Evolutionary conservation across 176 grass and related monocot genomes (phyloP).

Genomic region (Poa pratensis): DNA sequence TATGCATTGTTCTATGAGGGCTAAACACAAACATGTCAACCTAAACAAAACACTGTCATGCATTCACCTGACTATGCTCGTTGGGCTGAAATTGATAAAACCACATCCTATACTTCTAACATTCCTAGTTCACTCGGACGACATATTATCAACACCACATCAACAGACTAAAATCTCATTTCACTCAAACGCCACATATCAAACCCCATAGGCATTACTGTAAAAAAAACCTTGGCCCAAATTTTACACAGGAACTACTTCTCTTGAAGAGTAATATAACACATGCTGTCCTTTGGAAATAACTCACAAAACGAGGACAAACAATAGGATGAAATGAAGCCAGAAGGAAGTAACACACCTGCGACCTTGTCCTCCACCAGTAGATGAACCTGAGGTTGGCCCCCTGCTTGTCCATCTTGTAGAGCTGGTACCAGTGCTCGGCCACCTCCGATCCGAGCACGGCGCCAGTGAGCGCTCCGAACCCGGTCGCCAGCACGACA

Average conservation of each 20-base stretch:
- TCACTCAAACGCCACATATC: no score
- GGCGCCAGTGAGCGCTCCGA: slow-evolving; percentile 77
- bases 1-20: background rate
- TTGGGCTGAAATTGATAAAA: slow-evolving; percentile 2
- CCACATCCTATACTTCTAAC: slow-evolving; percentile 10
- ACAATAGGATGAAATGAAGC: background rate
- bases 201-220: no score
- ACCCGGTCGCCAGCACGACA: slow-evolving; percentile 75
- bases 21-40: slow-evolving; percentile 1
- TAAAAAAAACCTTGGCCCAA: no score
- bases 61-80: background rate
- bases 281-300: background rate
- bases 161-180: no score
- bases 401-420: slow-evolving; percentile 90
- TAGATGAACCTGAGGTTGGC: slow-evolving; percentile 96
- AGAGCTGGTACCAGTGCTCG: slow-evolving; percentile 89
- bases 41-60: background rate
- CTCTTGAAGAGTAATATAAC: background rate
- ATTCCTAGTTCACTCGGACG: no score
- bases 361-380: slow-evolving; percentile 99
- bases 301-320: background rate
- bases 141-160: no score
- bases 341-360: slow-evolving; percentile 51
- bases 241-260: background rate
- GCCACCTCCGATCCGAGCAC: slow-evolving; percentile 85